phyloP scores from a whole-genome alignment of 257 asterid genomes.

The Solanum chmielewskii region DNA sequence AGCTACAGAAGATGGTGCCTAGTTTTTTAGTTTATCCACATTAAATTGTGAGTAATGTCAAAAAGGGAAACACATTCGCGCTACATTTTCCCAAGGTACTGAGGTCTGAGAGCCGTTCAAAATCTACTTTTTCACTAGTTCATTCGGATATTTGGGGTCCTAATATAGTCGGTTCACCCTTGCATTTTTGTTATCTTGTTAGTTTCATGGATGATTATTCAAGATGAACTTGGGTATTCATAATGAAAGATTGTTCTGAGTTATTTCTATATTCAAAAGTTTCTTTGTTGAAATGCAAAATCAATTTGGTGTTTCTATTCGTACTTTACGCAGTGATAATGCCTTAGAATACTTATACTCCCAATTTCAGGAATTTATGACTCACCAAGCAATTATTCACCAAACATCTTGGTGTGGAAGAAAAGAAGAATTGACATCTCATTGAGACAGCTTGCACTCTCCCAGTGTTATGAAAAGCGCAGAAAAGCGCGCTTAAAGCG shows the following conservation, averaged over 20 bases:
- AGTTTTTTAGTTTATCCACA: background rate
- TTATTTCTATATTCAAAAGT: background rate
- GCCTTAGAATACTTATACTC: background rate
- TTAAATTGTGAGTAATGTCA: background rate
- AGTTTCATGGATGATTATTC: background rate
- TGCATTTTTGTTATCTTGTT: no score
- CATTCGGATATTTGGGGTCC: background rate
- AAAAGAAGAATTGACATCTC: background rate
- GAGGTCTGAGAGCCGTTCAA: background rate
- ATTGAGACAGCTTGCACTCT: no score
- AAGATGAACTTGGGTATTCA: background rate
- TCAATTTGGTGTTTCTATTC: background rate
- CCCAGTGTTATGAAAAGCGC: no score
- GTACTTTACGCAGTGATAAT: no score
- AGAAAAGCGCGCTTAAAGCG: no score
- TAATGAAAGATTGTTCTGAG: background rate
- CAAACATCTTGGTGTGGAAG: background rate
- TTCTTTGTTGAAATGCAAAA: background rate
- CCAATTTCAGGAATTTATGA: background rate
- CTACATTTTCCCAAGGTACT: background rate
- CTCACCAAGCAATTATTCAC: background rate
- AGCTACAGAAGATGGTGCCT: background rate
- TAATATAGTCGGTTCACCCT: background rate
- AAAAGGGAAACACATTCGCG: no score
- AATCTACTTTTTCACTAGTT: background rate